These are phyloP conservation scores for Dorcoceras hygrometricum DNA, from an alignment of 257 asterid genomes.

Conservation along the genomic window DNA sequence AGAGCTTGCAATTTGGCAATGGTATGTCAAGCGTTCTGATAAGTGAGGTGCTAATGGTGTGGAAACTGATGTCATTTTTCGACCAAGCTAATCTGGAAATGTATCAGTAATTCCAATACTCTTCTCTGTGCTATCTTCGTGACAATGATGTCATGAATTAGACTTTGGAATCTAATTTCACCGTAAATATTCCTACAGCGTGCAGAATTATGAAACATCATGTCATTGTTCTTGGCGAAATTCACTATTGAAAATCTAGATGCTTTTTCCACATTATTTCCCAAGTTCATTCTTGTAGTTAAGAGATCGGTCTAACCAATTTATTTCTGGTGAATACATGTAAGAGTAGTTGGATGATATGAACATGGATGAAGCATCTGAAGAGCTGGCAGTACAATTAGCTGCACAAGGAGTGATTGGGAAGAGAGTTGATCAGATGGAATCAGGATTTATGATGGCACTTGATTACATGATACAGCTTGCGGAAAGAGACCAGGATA, in stretches of 20 bases:
- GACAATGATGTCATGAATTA: slow-evolving; percentile 2
- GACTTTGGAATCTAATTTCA: not conserved
- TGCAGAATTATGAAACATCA: not conserved
- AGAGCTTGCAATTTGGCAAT: too few species aligned
- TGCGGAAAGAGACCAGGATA: slow-evolving; percentile 86
- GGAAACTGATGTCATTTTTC: too few species aligned
- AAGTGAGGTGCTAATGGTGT: too few species aligned
- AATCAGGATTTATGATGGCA: slow-evolving; percentile 90
- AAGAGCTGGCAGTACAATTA: slow-evolving; percentile 82
- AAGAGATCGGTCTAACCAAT: slow-evolving; percentile 4
- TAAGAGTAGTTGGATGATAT: slow-evolving; percentile 73
- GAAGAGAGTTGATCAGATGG: slow-evolving; percentile 97
- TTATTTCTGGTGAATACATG: slow-evolving; percentile 21
- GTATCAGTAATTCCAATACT: not conserved
- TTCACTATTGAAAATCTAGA: not conserved
- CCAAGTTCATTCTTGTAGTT: not conserved
- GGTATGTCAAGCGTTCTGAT: too few species aligned
- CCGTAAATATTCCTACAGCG: not conserved
- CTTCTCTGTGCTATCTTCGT: not conserved
- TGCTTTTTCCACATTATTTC: not conserved
- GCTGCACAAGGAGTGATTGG: slow-evolving; percentile 99
- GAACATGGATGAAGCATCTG: slow-evolving; percentile 92
- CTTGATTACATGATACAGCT: slow-evolving; percentile 93
- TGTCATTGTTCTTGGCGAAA: not conserved
- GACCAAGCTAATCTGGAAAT: too few species aligned